Evolutionary conservation across 306 rosid species (phyloP).

Genomic region (Luffa acutangula): DNA sequence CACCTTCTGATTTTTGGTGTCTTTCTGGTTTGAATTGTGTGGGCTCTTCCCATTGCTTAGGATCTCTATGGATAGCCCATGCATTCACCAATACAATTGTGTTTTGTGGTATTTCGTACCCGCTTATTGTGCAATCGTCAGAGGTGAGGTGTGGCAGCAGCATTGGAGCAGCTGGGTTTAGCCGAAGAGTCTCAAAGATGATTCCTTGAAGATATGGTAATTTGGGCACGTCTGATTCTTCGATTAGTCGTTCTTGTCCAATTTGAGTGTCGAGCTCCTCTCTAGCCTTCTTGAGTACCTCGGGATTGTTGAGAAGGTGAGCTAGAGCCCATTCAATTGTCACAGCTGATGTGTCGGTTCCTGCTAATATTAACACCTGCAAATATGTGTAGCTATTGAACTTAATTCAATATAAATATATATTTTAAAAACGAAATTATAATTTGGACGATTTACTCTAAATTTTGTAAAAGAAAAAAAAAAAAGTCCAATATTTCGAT

Average conservation of each 20-base stretch:
- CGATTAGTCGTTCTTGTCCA: slow-evolving; percentile 12
- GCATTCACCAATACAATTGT: slow-evolving; percentile 24
- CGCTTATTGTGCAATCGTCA: slow-evolving; percentile 8
- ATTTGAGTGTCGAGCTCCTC: slow-evolving; percentile 13
- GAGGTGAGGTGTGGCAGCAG: slow-evolving; percentile 20
- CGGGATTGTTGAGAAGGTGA: slow-evolving; percentile 21
- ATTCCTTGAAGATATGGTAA: slow-evolving; percentile 23
- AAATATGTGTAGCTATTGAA: neutral
- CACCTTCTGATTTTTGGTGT: neutral
- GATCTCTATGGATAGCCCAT: slow-evolving; percentile 36
- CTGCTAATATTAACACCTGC: slow-evolving; percentile 18
- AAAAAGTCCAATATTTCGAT: no score
- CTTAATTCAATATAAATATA: neutral
- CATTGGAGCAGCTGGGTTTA: slow-evolving; percentile 22
- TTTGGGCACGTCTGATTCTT: slow-evolving; percentile 19
- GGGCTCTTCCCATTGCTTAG: slow-evolving; percentile 18
- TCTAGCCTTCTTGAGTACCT: slow-evolving; percentile 14
- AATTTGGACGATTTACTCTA: no score
- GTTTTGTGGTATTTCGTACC: slow-evolving; percentile 15
- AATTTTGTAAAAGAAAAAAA: no score
- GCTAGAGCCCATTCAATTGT: slow-evolving; percentile 24
- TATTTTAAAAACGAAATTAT: no score
- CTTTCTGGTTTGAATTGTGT: slow-evolving; percentile 21
- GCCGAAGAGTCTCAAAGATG: slow-evolving; percentile 22
- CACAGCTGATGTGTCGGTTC: slow-evolving; percentile 20